These are phyloP conservation scores for Phytophthora capsici DNA, from an alignment of 352 stramenopile species.

Conservation along the genomic window DNA sequence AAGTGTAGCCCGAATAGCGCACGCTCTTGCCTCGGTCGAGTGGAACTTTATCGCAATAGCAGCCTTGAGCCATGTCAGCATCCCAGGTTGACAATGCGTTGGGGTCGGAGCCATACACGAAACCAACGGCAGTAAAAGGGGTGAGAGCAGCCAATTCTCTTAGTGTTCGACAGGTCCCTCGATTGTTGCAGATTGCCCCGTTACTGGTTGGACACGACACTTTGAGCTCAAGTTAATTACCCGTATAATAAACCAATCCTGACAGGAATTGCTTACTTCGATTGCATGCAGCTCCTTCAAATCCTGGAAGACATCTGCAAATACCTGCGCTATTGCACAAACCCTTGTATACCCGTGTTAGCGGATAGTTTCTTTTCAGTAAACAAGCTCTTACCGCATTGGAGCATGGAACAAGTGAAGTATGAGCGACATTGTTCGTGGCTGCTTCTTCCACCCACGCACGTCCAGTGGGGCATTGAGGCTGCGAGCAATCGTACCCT, in stretches of 20 bases:
- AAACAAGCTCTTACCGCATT: slow-evolving; percentile 61
- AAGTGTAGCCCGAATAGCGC: slow-evolving; percentile 81
- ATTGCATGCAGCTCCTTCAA: slow-evolving; percentile 75
- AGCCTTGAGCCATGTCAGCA: slow-evolving; percentile 83
- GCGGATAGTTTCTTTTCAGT: too few relatives aligned
- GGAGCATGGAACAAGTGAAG: slow-evolving; percentile 64
- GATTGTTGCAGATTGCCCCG: slow-evolving; percentile 47
- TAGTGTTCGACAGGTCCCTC: slow-evolving; percentile 53
- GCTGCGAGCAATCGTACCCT: slow-evolving; percentile 65
- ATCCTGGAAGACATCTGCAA: slow-evolving; percentile 67
- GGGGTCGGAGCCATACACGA: slow-evolving; percentile 75
- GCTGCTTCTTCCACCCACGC: slow-evolving; percentile 74
- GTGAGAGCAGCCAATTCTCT: slow-evolving; percentile 64
- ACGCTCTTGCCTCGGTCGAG: slow-evolving; percentile 52
- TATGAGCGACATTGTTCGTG: slow-evolving; percentile 59
- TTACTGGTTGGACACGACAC: slow-evolving; percentile 54
- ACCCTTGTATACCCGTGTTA: slow-evolving; percentile 38
- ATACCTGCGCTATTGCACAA: slow-evolving; percentile 56
- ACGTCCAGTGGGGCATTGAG: slow-evolving; percentile 54
- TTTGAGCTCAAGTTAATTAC: slow-evolving; percentile 15
- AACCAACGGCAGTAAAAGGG: slow-evolving; percentile 44
- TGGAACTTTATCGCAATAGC: slow-evolving; percentile 87
- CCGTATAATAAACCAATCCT: too few relatives aligned
- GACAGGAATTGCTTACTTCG: slow-evolving; percentile 41
- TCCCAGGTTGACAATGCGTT: slow-evolving; percentile 89